Base-by-base conservation (phyloP, 129 eudicot species). In the Helichrysum umbraculigerum region DNA sequence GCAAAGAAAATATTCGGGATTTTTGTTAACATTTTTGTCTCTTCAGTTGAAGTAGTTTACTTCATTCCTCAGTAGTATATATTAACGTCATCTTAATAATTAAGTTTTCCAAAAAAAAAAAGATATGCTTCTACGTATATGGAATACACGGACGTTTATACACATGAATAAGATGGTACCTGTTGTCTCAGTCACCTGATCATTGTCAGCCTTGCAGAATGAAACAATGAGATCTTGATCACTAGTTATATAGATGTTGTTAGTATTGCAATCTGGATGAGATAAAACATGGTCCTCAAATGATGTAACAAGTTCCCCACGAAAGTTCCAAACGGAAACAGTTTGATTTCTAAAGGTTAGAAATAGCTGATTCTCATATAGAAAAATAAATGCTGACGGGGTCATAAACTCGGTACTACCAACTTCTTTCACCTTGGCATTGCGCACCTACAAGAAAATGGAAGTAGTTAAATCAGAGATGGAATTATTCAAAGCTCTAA, bases 291-390 rank as follows among this genome's bases (percentile, higher is more conserved):
- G 89, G 77, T 86, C 85, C 71, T 82, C 87, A 47, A 86, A 82
- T 6, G 89, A 86, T 57, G 89, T 86, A 54, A 86, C 78, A n/a
- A 86, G 83, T 63, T 82, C 87, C 56, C 89, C 89, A 42, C 82
- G 82, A 63, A 86, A 86, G 61, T 86, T 82, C 89, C 89, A 86
- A 61, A 86, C 89, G 30, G 83, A 82, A 74, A 86, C 89, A 15
- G 81, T 83, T 72, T 77, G 86, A 68, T 86, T 79, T 74, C 85
- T 79, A 72, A 86, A 83, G 52, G 89, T 82, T 68, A 83, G 34
- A 82, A 85, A 85, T 28, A 82, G 44, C 34, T 82, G 86, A 72
- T 79, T 85, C 54, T 82, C 88, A 30, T 85, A 85, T 12, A 82
- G 79, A 75, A 85, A 82, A 20, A 85, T 85, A 66, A 85, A 85